A percentile compares a stretch with the other conserved stretches of the same genome.
These are phyloP conservation scores for Reticulascus tulasneorum DNA, from an alignment of 2,329 filamentous ascomycete species.

Conservation along the genomic window DNA sequence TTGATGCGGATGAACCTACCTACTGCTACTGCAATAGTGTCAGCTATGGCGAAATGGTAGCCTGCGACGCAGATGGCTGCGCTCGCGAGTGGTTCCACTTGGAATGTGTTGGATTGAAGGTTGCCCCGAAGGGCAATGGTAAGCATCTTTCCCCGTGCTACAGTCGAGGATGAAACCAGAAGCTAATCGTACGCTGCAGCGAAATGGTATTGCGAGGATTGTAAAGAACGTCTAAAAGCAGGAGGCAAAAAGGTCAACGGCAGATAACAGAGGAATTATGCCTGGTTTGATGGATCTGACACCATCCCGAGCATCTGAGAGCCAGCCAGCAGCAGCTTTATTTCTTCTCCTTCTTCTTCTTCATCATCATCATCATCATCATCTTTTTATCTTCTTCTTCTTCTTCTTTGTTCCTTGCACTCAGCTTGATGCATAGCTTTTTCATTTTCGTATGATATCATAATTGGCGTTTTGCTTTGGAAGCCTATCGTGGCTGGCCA, in stretches of 20 bases:
- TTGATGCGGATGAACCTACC: slow-evolving; percentile 66
- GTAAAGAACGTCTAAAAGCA: slow-evolving; percentile 61
- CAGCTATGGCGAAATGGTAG: slow-evolving; percentile 82
- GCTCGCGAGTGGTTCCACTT: slow-evolving; percentile 80
- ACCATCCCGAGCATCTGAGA: no score
- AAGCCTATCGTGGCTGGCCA: no score
- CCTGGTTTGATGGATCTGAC: no score
- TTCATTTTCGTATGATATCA: no score
- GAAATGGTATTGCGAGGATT: slow-evolving; percentile 81
- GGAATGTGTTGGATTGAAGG: slow-evolving; percentile 74
- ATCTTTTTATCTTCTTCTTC: no score
- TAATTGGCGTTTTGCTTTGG: no score
- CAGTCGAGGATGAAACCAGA: neutral
- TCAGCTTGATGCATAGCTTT: no score
- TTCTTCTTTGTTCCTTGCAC: no score
- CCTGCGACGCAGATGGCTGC: slow-evolving; percentile 71
- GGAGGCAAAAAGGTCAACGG: slow-evolving; percentile 48
- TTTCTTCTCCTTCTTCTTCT: no score
- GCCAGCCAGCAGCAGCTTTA: no score
- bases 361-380: no score
- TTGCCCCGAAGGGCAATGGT: slow-evolving; percentile 74
- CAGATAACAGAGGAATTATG: no score
- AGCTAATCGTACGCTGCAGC: slow-evolving; percentile 38
- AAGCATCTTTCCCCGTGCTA: slow-evolving; percentile 30
- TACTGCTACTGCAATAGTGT: slow-evolving; percentile 80